A percentile compares a stretch with the other conserved stretches of the same genome.
Evolutionary conservation across 2,329 filamentous ascomycete species (phyloP).

Genomic region (Aspergillus pseudoviridinutans): DNA sequence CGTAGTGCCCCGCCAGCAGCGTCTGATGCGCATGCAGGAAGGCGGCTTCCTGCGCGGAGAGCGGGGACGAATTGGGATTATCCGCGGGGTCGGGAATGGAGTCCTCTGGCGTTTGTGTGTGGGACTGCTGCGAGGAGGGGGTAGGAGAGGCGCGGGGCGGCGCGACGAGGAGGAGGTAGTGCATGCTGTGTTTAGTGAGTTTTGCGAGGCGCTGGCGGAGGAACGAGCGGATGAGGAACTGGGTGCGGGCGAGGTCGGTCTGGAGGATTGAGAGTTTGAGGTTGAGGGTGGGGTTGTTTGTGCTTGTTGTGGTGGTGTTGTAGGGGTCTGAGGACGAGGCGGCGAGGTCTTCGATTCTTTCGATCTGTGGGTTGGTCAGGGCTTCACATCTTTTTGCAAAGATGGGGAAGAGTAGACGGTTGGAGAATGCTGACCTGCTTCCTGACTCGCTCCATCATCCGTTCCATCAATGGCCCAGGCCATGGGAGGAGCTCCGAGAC

Average conservation of each 20-base stretch:
- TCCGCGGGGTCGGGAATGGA: slow-evolving; percentile 29
- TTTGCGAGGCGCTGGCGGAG: slow-evolving; percentile 84
- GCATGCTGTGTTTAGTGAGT: slow-evolving; percentile 51
- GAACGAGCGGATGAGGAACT: slow-evolving; percentile 81
- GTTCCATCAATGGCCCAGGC: slow-evolving; percentile 71
- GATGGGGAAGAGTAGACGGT: not conserved
- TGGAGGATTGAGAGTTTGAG: slow-evolving; percentile 93
- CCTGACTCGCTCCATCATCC: slow-evolving; percentile 70
- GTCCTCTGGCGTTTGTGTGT: slow-evolving; percentile 21
- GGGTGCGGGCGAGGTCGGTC: slow-evolving; percentile 91
- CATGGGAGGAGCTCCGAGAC: slow-evolving; percentile 85
- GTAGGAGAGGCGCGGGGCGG: slow-evolving; percentile 10
- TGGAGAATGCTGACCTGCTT: slow-evolving; percentile 45
- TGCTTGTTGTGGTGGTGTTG: slow-evolving; percentile 57
- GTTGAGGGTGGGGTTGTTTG: slow-evolving; percentile 85
- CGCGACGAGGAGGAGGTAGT: slow-evolving; percentile 33
- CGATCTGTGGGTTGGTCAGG: slow-evolving; percentile 44
- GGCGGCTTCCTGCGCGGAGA: slow-evolving; percentile 72
- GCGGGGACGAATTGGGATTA: slow-evolving; percentile 49
- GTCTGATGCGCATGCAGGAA: slow-evolving; percentile 84
- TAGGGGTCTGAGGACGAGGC: slow-evolving; percentile 41
- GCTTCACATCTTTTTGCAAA: no score
- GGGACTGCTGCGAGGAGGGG: slow-evolving; percentile 11
- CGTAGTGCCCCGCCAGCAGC: slow-evolving; percentile 79
- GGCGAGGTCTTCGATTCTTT: slow-evolving; percentile 61